A percentile compares a stretch with the other conserved stretches of the same genome.
These are phyloP conservation scores for Fusarium tricinctum DNA, from an alignment of 2,329 filamentous ascomycete species.

Conservation along the genomic window DNA sequence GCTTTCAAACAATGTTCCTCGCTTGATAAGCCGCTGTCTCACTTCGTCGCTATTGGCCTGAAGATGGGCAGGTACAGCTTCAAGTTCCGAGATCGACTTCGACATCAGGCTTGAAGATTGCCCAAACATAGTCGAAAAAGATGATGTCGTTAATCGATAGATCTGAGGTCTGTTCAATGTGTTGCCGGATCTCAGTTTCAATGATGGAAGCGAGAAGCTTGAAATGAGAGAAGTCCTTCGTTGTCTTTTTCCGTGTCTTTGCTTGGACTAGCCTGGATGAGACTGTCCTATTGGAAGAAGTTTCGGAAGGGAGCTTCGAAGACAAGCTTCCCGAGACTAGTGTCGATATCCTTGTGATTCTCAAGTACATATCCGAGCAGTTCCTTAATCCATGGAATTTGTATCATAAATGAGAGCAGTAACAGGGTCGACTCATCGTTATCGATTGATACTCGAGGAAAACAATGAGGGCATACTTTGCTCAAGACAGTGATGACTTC, in stretches of 20 bases:
- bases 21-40: background rate
- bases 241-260: accelerated
- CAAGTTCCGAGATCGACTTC: slow-evolving; percentile 12
- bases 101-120: slow-evolving; percentile 8
- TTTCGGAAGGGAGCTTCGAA: slow-evolving; percentile 20
- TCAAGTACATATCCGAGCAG: slow-evolving; percentile 3
- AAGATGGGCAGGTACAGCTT: background rate
- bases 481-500: slow-evolving; percentile 1
- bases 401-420: slow-evolving; percentile 4
- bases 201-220: slow-evolving; percentile 14
- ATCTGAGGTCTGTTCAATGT: slow-evolving; percentile 14
- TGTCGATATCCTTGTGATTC: slow-evolving; percentile 4
- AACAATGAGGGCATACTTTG: slow-evolving; percentile 12
- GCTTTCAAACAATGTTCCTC: slow-evolving; percentile 6
- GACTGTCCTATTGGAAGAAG: slow-evolving; percentile 16
- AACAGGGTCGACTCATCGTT: background rate
- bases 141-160: slow-evolving; percentile 7
- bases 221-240: background rate
- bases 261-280: background rate
- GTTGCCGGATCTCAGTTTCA: slow-evolving; percentile 6
- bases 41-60: background rate
- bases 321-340: slow-evolving; percentile 14
- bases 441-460: background rate
- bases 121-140: slow-evolving; percentile 22
- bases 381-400: slow-evolving; percentile 14